phyloP scores from a whole-genome alignment of 129 eudicot genomes.

The Logfia minima region DNA sequence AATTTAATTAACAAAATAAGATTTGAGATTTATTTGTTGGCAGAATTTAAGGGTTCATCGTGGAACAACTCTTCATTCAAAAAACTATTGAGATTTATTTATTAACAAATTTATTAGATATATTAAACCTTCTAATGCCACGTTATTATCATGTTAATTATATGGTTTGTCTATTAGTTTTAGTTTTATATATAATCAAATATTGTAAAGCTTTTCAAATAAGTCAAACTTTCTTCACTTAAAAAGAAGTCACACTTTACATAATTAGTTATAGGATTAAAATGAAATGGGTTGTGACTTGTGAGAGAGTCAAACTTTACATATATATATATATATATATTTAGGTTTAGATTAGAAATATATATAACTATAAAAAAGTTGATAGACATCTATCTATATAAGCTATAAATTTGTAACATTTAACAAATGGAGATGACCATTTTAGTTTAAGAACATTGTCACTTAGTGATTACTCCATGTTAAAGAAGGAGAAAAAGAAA shows the following conservation, averaged over 20 bases:
- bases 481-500: conserved; percentile 22
- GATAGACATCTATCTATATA: not conserved
- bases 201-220: too few relatives aligned
- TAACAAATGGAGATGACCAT: not conserved
- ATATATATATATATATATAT: too few relatives aligned
- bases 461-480: conserved; percentile 18
- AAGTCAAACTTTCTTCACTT: too few relatives aligned
- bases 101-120: not conserved
- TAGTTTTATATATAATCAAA: too few relatives aligned
- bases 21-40: not conserved
- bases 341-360: too few relatives aligned
- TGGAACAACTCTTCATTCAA: not conserved
- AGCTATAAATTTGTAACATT: not conserved
- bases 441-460: not conserved
- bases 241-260: too few relatives aligned
- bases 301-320: too few relatives aligned
- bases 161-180: too few relatives aligned
- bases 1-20: too few relatives aligned
- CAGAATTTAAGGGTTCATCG: not conserved
- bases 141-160: not conserved
- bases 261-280: too few relatives aligned
- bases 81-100: not conserved
- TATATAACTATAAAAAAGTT: not conserved
- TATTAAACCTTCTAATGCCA: too few relatives aligned
- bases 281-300: too few relatives aligned